Base-by-base conservation (phyloP, 176 grass and related monocot species). In the Alopecurus myosuroides region DNA sequence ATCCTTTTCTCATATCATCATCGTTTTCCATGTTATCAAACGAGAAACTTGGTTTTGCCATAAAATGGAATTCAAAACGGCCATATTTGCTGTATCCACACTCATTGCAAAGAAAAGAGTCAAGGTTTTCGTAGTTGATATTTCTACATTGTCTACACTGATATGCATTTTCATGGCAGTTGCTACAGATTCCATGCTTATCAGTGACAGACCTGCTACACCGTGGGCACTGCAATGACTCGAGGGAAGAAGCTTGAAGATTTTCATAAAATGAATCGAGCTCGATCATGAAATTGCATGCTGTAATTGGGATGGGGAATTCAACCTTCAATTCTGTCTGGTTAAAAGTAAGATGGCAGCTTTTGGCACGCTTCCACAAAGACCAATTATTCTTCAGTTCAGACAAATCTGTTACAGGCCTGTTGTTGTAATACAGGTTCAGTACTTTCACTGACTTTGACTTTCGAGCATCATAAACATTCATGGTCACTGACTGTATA, bases 1-100 rank as follows among this genome's bases (percentile, higher is more conserved):
- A 91, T 62, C 96, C 96, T 93, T 98, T 98, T 88, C 86, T 92
- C 96, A 98, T 95, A 63, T 98, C 96, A 9, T 98, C 93, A 70
- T 98, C 96, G 78, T 95, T 98, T 89, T 98, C 96, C 93, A 98
- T 98, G 83, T 90, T 95, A 81, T 98, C 96, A 91, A 98, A 98
- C 26, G 88, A 98, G 68, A 98, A 98, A 75, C 93, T 98, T 55
- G 93, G 96, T 82, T 95, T 98, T 82, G 93, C 96, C 96, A 94
- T 98, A 85, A 98, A 98, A 85, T 98, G 91, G 82, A 98, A 98
- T 79, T 98, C 96, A 90, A 98, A 98, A 84, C 96, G 96, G n/a
- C 96, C 96, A 92, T 95, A 98, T 90, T 98, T 98, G 84, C 96
- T 98, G 77, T 95, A 98, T 81, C 96, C 96, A 83, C 96, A 98